Evolutionary conservation across 345 rosid genomes (phyloP).

Genomic region (Moricandia moricandioides): DNA sequence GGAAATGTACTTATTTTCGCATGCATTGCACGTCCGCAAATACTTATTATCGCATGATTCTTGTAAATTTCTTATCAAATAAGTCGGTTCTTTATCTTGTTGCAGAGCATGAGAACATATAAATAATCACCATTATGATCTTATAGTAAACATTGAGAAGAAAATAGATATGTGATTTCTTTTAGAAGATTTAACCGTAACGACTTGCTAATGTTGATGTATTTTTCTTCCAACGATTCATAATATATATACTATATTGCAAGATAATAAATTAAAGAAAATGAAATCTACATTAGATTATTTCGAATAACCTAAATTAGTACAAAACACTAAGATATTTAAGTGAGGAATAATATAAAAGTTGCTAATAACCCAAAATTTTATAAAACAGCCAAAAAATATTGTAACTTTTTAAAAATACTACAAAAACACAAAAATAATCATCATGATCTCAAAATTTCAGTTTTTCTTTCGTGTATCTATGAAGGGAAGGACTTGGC

Average conservation of each 20-base stretch:
- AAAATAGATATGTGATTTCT: not conserved
- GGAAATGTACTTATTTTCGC: conserved; percentile 18
- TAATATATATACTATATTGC: not conserved
- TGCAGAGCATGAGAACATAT: not conserved
- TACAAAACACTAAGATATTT: not conserved
- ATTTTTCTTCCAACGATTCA: not conserved
- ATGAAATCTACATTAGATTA: not conserved
- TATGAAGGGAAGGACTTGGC: not conserved
- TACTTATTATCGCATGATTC: not conserved
- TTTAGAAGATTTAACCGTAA: not conserved
- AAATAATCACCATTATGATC: not conserved
- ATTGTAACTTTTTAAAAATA: not conserved
- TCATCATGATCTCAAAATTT: not conserved
- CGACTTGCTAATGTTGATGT: not conserved
- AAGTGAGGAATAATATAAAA: not conserved
- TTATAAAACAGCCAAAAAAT: not conserved
- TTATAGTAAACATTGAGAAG: not conserved
- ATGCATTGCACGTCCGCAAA: conserved; percentile 27
- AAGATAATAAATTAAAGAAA: not conserved
- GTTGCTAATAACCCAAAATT: not conserved
- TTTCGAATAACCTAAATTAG: not conserved
- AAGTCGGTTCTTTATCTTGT: not conserved
- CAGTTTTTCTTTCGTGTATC: not conserved
- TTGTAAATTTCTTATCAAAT: too few species aligned
- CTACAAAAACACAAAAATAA: not conserved